Evolutionary conservation across 768 basidiomycete genomes (phyloP).

Genomic region (Xanthoconium stramineum): DNA sequence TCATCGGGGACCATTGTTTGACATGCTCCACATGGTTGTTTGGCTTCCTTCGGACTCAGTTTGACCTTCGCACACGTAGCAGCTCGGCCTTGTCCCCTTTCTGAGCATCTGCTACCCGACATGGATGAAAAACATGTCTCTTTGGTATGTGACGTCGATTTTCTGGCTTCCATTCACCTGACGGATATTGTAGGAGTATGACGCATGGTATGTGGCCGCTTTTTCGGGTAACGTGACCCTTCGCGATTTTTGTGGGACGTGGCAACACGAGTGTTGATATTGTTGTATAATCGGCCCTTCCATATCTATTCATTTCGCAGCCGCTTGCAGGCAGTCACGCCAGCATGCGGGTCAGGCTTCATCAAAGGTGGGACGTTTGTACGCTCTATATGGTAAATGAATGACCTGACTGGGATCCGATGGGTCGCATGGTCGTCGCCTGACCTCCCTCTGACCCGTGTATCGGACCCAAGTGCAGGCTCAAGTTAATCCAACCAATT

Average conservation of each 20-base stretch:
- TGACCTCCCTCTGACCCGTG: not conserved
- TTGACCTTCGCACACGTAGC: not conserved
- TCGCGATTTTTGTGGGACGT: not conserved
- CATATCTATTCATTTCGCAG: conserved; percentile 4
- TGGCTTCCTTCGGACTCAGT: not conserved
- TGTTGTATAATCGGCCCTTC: not conserved
- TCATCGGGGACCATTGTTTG: not conserved
- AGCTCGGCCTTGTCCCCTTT: not conserved
- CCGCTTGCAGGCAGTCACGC: not conserved
- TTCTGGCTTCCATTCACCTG: not conserved
- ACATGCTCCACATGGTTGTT: not conserved
- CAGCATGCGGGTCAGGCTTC: not conserved
- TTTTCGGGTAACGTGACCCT: too few relatives aligned
- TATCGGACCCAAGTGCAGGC: not conserved
- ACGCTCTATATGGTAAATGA: conserved; percentile 7
- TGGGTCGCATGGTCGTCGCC: conserved; percentile 1
- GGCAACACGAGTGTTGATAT: not conserved
- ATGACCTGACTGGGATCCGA: conserved; percentile 14
- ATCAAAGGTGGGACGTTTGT: not conserved
- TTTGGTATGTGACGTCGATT: not conserved
- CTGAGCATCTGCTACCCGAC: not conserved
- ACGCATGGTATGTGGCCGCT: not conserved
- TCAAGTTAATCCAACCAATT: conserved; percentile 1
- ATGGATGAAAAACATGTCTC: not conserved
- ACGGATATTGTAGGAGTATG: not conserved